These are phyloP conservation scores for Cercophora sp. DNA, from an alignment of 495 filamentous ascomycete species.

Conservation along the genomic window DNA sequence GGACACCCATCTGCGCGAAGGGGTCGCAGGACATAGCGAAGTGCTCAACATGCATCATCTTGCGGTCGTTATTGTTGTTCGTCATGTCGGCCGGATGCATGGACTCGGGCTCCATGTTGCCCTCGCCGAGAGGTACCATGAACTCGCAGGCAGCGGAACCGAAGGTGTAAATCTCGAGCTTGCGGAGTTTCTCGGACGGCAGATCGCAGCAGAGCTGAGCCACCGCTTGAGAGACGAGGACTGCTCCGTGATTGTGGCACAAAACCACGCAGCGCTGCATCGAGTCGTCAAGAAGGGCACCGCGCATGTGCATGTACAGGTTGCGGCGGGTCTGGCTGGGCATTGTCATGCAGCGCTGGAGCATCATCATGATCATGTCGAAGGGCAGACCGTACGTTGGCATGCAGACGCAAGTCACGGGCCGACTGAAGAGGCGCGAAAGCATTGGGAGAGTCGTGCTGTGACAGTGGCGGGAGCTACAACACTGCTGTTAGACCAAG, in stretches of 20 bases:
- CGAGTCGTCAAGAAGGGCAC: conserved; percentile 31
- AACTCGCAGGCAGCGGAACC: conserved; percentile 39
- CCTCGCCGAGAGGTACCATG: conserved; percentile 28
- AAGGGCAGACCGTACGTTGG: conserved; percentile 30
- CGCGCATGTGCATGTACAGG: conserved; percentile 31
- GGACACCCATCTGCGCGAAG: conserved; percentile 33
- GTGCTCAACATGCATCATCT: conserved; percentile 32
- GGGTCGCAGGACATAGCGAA: conserved; percentile 35
- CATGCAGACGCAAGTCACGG: conserved; percentile 31
- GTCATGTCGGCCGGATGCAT: conserved; percentile 8
- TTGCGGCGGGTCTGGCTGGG: conserved; percentile 21
- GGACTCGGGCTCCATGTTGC: conserved; percentile 11
- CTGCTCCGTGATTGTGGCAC: conserved; percentile 32
- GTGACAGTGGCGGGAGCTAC: conserved; percentile 22
- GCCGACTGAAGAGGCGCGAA: conserved; percentile 30
- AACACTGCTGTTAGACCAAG: background rate
- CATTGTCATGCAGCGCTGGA: conserved; percentile 29
- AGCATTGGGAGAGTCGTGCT: conserved; percentile 24
- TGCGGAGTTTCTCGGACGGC: conserved; percentile 30
- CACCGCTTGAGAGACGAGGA: conserved; percentile 31
- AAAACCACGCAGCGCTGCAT: conserved; percentile 34
- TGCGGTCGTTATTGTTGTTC: background rate
- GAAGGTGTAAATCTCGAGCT: conserved; percentile 44
- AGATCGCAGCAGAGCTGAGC: conserved; percentile 37
- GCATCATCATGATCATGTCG: conserved; percentile 26